phyloP scores from a whole-genome alignment of 2,329 filamentous ascomycete genomes.

The Pseudogymnoascus verrucosus region DNA sequence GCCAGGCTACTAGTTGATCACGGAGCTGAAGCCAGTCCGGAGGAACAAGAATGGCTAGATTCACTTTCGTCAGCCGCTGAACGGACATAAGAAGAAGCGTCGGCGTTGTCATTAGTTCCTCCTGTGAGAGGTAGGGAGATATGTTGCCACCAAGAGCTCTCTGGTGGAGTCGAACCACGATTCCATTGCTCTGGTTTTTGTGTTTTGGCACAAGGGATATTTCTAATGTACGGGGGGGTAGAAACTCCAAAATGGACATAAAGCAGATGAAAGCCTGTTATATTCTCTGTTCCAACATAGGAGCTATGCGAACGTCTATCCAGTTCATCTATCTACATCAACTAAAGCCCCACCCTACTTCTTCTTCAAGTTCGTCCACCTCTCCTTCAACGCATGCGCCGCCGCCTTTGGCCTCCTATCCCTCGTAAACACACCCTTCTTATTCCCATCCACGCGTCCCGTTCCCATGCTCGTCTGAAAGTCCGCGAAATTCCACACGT shows the following conservation, averaged over 20 bases:
- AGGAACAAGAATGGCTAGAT: neutral
- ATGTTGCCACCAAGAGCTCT: neutral
- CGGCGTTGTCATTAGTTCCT: neutral
- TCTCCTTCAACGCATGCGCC: slow-evolving; percentile 14
- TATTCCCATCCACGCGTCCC: slow-evolving; percentile 20
- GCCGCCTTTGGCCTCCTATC: slow-evolving; percentile 20
- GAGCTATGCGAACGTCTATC: neutral
- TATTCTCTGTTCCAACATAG: neutral
- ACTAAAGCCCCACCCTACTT: neutral
- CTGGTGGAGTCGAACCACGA: neutral
- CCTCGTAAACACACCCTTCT: slow-evolving; percentile 23
- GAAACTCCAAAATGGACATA: neutral
- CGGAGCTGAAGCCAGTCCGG: neutral
- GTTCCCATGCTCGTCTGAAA: slow-evolving; percentile 15
- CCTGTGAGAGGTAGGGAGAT: neutral
- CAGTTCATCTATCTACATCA: neutral
- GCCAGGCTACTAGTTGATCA: neutral
- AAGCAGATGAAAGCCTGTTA: neutral
- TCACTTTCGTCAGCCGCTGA: neutral
- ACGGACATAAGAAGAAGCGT: neutral
- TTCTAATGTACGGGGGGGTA: neutral
- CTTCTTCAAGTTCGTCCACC: slow-evolving; percentile 14
- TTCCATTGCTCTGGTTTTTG: neutral
- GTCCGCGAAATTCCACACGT: slow-evolving; percentile 25
- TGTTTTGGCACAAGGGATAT: neutral